phyloP scores from a whole-genome alignment of 306 rosid species.

The Prunus armeniaca region DNA sequence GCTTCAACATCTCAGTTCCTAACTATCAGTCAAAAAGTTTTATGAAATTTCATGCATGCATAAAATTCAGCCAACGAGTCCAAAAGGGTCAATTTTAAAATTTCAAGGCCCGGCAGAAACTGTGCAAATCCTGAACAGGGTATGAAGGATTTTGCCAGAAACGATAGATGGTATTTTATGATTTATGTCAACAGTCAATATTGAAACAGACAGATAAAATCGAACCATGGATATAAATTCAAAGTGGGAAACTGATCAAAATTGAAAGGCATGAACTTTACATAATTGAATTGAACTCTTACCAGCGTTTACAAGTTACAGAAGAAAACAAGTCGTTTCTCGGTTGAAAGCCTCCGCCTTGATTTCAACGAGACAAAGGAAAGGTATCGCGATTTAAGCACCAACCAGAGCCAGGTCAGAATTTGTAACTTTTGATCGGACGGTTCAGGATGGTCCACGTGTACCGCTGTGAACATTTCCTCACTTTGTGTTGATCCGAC shows the following conservation, averaged over 20 bases:
- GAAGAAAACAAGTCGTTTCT: neutral
- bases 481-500: neutral
- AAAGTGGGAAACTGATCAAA: neutral
- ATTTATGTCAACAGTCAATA: neutral
- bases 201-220: neutral
- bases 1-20: slow-evolving; percentile 6
- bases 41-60: neutral
- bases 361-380: slow-evolving; percentile 1
- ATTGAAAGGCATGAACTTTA: neutral
- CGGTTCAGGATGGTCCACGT: neutral
- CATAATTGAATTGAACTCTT: neutral
- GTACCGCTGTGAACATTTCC: neutral
- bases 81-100: neutral
- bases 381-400: neutral
- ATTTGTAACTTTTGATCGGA: neutral
- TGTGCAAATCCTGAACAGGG: neutral
- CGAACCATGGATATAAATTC: neutral
- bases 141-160: neutral
- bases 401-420: neutral
- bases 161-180: neutral
- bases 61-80: neutral
- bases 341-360: neutral
- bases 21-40: neutral
- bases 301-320: neutral
- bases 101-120: neutral